Base-by-base conservation (phyloP, 257 asterid genomes). In the Verbascum thapsus region DNA sequence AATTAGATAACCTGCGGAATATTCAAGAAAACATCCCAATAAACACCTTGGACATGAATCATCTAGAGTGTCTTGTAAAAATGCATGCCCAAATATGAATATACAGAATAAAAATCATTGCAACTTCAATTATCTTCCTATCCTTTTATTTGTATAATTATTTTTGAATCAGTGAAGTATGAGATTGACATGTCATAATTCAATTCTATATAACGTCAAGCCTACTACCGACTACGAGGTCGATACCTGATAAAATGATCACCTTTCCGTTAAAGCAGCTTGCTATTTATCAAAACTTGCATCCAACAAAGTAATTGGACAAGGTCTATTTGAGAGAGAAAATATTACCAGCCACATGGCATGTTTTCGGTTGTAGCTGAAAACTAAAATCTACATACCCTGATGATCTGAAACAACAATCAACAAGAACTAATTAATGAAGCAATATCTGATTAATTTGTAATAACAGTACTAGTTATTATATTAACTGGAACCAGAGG, bases 281-380 rank as follows among this genome's bases (percentile, higher is more conserved):
- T 10, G n/a, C 58, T 38, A 23, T 23, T 50, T 42, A 44, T n/a
- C 42, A 41, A 51, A 60, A 57, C 26, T 34, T 63, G 34, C 43
- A 42, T 34, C 30, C 68, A 39, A 53, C 10, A n/a, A 26, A 60
- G 53, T 30, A 58, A 53, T 37, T 22, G 38, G 49, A 53, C 42
- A 34, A 47, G 56, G 35, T 58, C 18, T 19, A 58, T 13, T 53
- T 26, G 13, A 13, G 35, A 45, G 41, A 10, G 10, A 34, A 34
- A 56, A 26, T 11, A 10, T 63, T 69, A 58, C 69, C 45, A 1
- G 54, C 34, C 55, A 34, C 43, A 48, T 16, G 20, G 49, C 63
- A 54, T 43, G n/a, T 17, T 53, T 17, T 16, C 9, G 4, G 15
- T 18, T 44, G 51, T 54, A n/a, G 51, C 54, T 1, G 41, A 41